phyloP scores from a whole-genome alignment of 768 basidiomycete genomes.

The Tricholoma matsutake region DNA sequence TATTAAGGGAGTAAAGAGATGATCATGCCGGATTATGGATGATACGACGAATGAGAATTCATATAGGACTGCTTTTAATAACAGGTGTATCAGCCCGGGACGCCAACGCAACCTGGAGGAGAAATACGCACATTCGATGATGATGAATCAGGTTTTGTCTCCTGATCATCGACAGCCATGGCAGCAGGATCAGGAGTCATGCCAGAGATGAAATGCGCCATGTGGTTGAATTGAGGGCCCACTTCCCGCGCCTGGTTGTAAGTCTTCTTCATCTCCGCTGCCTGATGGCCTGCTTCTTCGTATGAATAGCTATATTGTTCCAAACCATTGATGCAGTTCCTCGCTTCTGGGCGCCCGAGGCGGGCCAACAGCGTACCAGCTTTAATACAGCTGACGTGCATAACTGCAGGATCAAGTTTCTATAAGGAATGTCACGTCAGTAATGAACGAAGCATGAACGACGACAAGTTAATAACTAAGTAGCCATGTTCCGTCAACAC shows the following conservation, averaged over 20 bases:
- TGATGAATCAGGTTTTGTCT: constrained; percentile 7
- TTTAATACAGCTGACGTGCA: constrained; percentile 83
- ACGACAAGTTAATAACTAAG: constrained; percentile 47
- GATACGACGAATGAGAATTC: background rate
- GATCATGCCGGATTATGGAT: background rate
- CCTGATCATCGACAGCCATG: constrained; percentile 12
- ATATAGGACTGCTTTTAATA: background rate
- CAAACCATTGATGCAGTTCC: constrained; percentile 80
- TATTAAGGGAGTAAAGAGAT: background rate
- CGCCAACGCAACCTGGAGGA: background rate
- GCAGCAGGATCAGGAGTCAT: constrained; percentile 26
- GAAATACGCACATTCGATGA: constrained; percentile 7
- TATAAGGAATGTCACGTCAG: constrained; percentile 22
- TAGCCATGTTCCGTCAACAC: constrained; percentile 88
- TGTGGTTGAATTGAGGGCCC: constrained; percentile 46
- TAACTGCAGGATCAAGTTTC: constrained; percentile 84
- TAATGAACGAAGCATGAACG: background rate
- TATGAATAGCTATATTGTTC: constrained; percentile 88
- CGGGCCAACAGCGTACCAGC: constrained; percentile 81
- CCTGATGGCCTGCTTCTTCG: constrained; percentile 80
- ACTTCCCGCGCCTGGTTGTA: constrained; percentile 41
- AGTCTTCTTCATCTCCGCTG: constrained; percentile 60
- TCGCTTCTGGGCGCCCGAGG: constrained; percentile 78
- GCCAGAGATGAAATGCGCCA: constrained; percentile 40
- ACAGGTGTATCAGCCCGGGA: background rate